These are phyloP conservation scores for Fraxinus greggii DNA, from an alignment of 305 asterid genomes.

Conservation along the genomic window DNA sequence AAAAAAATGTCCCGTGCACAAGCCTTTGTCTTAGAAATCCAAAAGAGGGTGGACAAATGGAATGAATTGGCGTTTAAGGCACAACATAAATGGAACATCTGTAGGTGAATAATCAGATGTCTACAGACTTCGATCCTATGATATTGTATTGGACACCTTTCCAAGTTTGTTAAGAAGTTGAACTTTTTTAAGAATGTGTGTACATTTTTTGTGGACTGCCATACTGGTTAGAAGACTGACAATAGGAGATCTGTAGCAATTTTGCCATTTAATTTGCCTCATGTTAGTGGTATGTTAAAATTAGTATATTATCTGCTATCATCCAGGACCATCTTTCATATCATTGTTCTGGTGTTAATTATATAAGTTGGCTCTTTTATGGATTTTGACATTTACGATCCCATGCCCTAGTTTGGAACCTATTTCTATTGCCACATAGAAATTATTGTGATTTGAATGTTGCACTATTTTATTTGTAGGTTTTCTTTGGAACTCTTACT, in stretches of 20 bases:
- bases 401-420: slow-evolving; percentile 18
- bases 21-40: not conserved
- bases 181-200: not conserved
- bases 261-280: slow-evolving; percentile 5
- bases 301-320: not conserved
- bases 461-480: slow-evolving; percentile 8
- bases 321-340: not conserved
- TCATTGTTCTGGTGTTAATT: not conserved
- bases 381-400: slow-evolving; percentile 11
- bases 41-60: not conserved
- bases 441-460: slow-evolving; percentile 2
- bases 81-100: not conserved
- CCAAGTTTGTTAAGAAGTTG: slow-evolving; percentile 10
- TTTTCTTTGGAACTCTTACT: slow-evolving; percentile 5
- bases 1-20: not conserved
- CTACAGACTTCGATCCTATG: not conserved
- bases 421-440: slow-evolving; percentile 5
- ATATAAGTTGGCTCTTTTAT: not conserved
- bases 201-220: not conserved
- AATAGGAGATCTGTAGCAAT: slow-evolving; percentile 5
- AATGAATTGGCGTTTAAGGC: not conserved
- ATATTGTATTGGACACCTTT: not conserved
- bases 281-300: slow-evolving; percentile 7
- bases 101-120: not conserved
- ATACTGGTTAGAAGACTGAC: slow-evolving; percentile 8